Evolutionary conservation across 2,329 filamentous ascomycete genomes (phyloP).

Genomic region (Trichoderma cornu-damae): DNA sequence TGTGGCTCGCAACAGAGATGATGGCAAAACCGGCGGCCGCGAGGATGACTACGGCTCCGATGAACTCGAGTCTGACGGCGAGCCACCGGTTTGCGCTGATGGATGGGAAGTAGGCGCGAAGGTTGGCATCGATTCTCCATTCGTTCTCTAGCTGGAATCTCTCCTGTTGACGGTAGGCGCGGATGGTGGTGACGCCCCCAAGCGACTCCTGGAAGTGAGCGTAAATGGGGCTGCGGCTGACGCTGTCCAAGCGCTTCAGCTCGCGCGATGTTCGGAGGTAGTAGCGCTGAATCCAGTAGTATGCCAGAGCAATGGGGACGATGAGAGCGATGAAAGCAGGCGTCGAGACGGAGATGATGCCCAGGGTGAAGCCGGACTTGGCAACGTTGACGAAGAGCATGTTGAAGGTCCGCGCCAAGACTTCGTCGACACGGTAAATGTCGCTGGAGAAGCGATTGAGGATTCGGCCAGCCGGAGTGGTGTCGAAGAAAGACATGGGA

Average conservation of each 20-base stretch:
- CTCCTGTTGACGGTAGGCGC: constrained; percentile 83
- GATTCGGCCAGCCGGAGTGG: constrained; percentile 91
- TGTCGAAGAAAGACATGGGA: constrained; percentile 98
- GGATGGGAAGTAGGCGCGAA: constrained; percentile 91
- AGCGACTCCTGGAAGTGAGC: constrained; percentile 98
- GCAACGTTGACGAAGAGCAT: constrained; percentile 82
- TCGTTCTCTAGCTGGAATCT: constrained; percentile 92
- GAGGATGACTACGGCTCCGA: constrained; percentile 90
- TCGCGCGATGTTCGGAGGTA: constrained; percentile 95
- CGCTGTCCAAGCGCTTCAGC: constrained; percentile 90
- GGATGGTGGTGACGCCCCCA: constrained; percentile 89
- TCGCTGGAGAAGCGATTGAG: constrained; percentile 91
- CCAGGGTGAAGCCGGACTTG: constrained; percentile 74
- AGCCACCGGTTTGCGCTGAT: constrained; percentile 94
- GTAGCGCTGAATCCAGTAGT: constrained; percentile 93
- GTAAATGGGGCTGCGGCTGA: constrained; percentile 92
- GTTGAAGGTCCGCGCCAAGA: constrained; percentile 94
- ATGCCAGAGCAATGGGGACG: constrained; percentile 72
- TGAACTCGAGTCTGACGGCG: constrained; percentile 88
- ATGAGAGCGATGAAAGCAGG: constrained; percentile 78
- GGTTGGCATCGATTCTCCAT: constrained; percentile 92
- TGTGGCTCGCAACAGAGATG: constrained; percentile 67
- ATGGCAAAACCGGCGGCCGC: constrained; percentile 78
- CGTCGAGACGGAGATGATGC: constrained; percentile 75
- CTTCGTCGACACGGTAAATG: constrained; percentile 80